These are phyloP conservation scores for Thraustochytrium sp. DNA, from an alignment of 352 stramenopile species.

Conservation along the genomic window DNA sequence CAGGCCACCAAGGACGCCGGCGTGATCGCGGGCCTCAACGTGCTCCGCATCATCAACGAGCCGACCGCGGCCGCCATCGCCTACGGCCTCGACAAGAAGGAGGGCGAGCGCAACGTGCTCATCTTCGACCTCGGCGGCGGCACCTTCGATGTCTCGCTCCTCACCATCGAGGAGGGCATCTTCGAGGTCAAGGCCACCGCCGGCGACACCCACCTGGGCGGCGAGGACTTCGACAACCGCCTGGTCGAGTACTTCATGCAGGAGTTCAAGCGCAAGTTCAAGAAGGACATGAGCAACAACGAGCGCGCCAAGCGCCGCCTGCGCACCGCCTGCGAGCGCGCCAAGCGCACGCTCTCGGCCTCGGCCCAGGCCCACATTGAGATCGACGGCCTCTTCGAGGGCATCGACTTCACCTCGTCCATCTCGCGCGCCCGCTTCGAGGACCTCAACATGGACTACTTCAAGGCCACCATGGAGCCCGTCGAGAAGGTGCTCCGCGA, in stretches of 20 bases:
- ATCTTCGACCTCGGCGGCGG: conserved; percentile 85
- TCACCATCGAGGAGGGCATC: conserved; percentile 96
- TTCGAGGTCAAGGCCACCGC: conserved; percentile 98
- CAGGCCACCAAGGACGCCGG: conserved; percentile 99
- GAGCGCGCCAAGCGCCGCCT: conserved; percentile 93
- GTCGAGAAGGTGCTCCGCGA: conserved; percentile 92
- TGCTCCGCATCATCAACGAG: conserved; percentile 99
- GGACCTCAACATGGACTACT: conserved; percentile 94
- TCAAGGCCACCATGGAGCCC: conserved; percentile 95
- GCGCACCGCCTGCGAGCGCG: conserved; percentile 89
- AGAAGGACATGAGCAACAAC: conserved; percentile 84
- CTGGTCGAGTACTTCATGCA: conserved; percentile 99
- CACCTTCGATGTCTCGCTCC: conserved; percentile 96
- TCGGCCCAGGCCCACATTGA: conserved; percentile 88
- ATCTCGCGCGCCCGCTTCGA: conserved; percentile 94
- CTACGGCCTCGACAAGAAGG: conserved; percentile 76
- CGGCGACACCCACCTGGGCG: conserved; percentile 97
- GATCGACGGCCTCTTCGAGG: conserved; percentile 91
- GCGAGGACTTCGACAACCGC: conserved; percentile 98
- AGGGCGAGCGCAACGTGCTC: conserved; percentile 79
- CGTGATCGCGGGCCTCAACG: conserved; percentile 91
- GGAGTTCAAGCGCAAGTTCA: conserved; percentile 95
- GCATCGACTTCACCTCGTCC: conserved; percentile 91
- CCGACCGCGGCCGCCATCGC: conserved; percentile 86
- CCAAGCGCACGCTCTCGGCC: conserved; percentile 94